Conservation (phyloP, 805 yeast genomes). For the Geotrichum ghanense region DNA sequence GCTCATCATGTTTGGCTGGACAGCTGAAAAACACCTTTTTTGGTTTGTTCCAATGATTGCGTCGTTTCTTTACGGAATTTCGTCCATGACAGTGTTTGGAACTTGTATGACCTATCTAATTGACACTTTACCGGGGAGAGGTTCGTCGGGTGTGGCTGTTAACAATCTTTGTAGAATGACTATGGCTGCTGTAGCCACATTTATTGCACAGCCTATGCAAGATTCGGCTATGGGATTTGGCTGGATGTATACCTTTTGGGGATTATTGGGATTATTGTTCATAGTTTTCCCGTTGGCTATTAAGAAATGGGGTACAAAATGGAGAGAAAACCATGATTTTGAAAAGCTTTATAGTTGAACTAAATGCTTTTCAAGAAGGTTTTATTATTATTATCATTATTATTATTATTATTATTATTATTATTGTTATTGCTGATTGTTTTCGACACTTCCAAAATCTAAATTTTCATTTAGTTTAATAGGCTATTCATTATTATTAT, state of each 20-base stretch:
- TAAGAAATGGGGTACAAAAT: slow-evolving; percentile 30
- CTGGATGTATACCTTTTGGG: slow-evolving; percentile 52
- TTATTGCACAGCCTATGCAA: slow-evolving; percentile 60
- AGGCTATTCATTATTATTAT: too few species aligned
- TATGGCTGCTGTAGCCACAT: slow-evolving; percentile 67
- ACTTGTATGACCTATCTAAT: slow-evolving; percentile 71
- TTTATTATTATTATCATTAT: too few species aligned
- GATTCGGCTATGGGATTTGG: slow-evolving; percentile 55
- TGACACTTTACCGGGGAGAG: slow-evolving; percentile 76
- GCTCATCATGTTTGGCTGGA: slow-evolving; percentile 73
- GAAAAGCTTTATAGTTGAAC: slow-evolving; percentile 23
- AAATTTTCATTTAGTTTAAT: too few species aligned
- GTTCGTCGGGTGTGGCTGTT: slow-evolving; percentile 81
- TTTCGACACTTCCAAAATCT: too few species aligned
- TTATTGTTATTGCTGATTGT: too few species aligned
- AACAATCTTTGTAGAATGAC: slow-evolving; percentile 65
- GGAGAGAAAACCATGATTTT: slow-evolving; percentile 33
- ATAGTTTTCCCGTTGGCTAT: slow-evolving; percentile 17
- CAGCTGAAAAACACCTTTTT: slow-evolving; percentile 47
- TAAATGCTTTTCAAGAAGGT: too few species aligned
- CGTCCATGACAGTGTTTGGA: slow-evolving; percentile 76
- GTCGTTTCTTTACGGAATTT: slow-evolving; percentile 70
- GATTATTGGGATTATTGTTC: slow-evolving; percentile 30
- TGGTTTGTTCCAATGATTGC: slow-evolving; percentile 81
- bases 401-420: too few species aligned